Base-by-base conservation (phyloP, 768 basidiomycete species). In the Calvatia gigantea region DNA sequence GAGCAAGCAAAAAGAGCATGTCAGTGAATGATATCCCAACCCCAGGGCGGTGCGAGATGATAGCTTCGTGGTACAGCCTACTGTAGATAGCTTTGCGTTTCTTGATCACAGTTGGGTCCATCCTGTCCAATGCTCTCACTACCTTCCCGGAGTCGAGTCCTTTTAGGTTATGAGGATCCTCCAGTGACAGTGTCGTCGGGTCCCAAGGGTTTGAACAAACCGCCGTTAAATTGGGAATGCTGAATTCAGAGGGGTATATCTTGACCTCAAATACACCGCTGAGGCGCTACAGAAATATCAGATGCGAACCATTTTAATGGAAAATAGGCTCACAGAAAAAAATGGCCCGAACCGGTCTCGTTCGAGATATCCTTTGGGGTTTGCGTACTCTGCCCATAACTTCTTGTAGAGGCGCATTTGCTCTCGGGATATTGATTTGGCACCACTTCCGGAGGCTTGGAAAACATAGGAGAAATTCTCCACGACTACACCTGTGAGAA, bases 401-500 rank as follows among this genome's bases (percentile, higher is more conserved):
- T 93, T 91, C 76, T 98, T 98, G 81, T 94, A 98, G 1, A 85
- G 75, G 31, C 96, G 85, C 85, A 98, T 96, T 66, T 97, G 88
- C 60, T 93, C 89, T 47, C 96, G 80, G 17, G 87, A 89, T 49
- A 98, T 85, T 0, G 86, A 83, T 59, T 83, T 89, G 15, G 88
- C 83, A n/a, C 86, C 86, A 19, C 86, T 86, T 4, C 87, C 85
- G 8, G 89, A 86, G 29, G 87, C 80, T 70, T 95, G 92, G 73
- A 94, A 96, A 6, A 97, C 91, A 68, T 95, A 97, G 17, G 92
- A 91, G 70, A 98, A 98, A 65, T 88, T 94, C 70, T 98, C 89
- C 61, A 96, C 94, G 51, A 96, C 87, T 58, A 95, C 91, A 89
- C 86, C 85, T 84, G 54, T 9, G 23, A 53, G 2, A 43, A 17